Evolutionary conservation across 805 yeast species (phyloP).

Genomic region (Maudiozyma serrabonitensis): DNA sequence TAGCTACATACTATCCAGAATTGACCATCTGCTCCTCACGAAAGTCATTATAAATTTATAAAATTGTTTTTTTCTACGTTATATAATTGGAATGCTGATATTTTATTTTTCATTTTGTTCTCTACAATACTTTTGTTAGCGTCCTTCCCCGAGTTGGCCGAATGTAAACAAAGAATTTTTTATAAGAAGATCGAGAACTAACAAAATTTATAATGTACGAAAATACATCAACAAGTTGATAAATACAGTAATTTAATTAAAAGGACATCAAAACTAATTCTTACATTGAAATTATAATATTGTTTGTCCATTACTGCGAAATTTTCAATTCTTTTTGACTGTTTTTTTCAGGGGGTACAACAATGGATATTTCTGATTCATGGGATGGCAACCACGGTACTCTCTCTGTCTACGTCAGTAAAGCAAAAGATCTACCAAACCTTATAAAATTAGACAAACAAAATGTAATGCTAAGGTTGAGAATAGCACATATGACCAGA

Average conservation of each 20-base stretch:
- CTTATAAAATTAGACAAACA: conserved; percentile 83
- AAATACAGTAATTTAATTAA: conserved; percentile 2
- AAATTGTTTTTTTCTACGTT: background rate
- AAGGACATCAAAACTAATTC: no score
- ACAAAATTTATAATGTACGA: no score
- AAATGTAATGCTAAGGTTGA: conserved; percentile 76
- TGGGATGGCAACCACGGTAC: conserved; percentile 36
- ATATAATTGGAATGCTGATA: background rate
- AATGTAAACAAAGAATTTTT: background rate
- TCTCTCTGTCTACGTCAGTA: conserved; percentile 64
- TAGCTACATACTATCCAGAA: no score
- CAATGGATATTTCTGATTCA: conserved; percentile 13
- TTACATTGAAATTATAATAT: no score
- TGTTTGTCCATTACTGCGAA: no score
- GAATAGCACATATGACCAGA: conserved; percentile 75
- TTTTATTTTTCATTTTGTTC: background rate
- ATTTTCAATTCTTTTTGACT: no score
- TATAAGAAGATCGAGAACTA: background rate
- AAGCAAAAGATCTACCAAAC: conserved; percentile 82
- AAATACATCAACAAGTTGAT: no score
- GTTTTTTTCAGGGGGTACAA: background rate
- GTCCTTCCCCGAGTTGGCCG: background rate
- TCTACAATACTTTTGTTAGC: background rate
- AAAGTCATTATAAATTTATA: no score
- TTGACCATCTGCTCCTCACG: no score